phyloP scores from a whole-genome alignment of 1,284 basidiomycete species.

The Sanguinoderma infundibulare region DNA sequence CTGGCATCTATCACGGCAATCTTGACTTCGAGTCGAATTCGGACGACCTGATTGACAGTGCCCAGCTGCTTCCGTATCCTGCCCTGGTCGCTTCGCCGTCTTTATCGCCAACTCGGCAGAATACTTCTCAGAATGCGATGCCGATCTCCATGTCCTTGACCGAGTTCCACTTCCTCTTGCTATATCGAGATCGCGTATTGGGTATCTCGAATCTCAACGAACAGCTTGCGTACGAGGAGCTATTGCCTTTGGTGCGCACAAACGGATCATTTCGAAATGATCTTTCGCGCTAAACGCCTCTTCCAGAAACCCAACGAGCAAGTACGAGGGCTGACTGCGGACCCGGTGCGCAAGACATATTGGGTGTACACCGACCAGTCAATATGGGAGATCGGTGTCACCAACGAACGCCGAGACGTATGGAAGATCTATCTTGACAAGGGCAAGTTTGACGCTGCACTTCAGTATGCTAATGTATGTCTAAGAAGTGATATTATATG shows the following conservation, averaged over 20 bases:
- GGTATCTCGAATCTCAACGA: slow-evolving; percentile 86
- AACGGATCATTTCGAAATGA: neutral
- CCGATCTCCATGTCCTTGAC: slow-evolving; percentile 85
- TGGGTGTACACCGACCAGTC: slow-evolving; percentile 95
- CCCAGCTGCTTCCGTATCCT: slow-evolving; percentile 74
- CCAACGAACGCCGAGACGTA: slow-evolving; percentile 91
- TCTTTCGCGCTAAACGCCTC: neutral
- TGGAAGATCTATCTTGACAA: slow-evolving; percentile 92
- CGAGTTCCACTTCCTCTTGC: slow-evolving; percentile 90
- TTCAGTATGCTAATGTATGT: slow-evolving; percentile 80
- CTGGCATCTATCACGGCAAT: slow-evolving; percentile 85
- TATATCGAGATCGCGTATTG: slow-evolving; percentile 83
- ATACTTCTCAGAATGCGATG: slow-evolving; percentile 39
- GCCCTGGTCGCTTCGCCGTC: slow-evolving; percentile 35
- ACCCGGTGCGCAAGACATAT: slow-evolving; percentile 88
- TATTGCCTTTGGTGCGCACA: slow-evolving; percentile 71
- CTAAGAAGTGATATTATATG: too few species aligned
- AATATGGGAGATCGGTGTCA: slow-evolving; percentile 87
- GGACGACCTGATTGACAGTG: slow-evolving; percentile 81
- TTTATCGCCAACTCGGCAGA: slow-evolving; percentile 20
- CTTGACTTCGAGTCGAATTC: slow-evolving; percentile 68
- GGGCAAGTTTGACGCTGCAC: slow-evolving; percentile 77
- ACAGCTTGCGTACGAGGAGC: slow-evolving; percentile 83
- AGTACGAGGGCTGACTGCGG: slow-evolving; percentile 77
- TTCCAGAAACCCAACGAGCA: slow-evolving; percentile 73